phyloP scores from a whole-genome alignment of 2,329 filamentous ascomycete genomes.

The Pyricularia sp. region DNA sequence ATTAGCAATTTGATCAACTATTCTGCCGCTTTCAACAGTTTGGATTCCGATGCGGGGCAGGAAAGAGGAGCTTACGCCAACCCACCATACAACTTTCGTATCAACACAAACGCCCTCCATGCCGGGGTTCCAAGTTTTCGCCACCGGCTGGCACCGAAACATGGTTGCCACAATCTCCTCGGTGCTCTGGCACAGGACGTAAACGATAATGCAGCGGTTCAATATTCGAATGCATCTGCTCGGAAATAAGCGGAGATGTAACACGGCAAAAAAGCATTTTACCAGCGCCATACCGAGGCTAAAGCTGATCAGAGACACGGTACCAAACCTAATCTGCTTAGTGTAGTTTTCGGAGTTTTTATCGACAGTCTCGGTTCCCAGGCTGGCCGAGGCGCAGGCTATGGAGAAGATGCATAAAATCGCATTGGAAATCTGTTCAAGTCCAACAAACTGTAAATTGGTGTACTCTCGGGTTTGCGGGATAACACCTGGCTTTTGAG shows the following conservation, averaged over 20 bases:
- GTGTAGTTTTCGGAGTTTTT: background rate
- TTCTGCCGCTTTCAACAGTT: too few species aligned
- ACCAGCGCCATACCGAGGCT: constrained; percentile 5
- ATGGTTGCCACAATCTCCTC: constrained; percentile 5
- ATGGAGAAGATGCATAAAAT: background rate
- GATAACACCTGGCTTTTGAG: too few species aligned
- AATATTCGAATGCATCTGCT: constrained; percentile 1
- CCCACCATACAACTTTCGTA: constrained; percentile 5
- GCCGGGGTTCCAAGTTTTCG: constrained; percentile 3
- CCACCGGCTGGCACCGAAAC: constrained; percentile 7
- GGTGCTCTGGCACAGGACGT: constrained; percentile 5
- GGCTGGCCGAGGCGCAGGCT: background rate
- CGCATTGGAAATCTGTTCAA: background rate
- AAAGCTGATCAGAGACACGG: constrained; percentile 1
- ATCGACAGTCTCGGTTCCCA: background rate
- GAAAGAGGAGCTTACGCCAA: background rate
- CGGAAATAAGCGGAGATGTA: constrained; percentile 9
- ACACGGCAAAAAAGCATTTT: constrained; percentile 8
- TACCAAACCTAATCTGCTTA: background rate
- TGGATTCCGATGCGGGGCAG: too few species aligned
- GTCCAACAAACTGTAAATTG: too few species aligned
- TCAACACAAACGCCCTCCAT: constrained; percentile 3
- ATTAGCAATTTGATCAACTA: too few species aligned
- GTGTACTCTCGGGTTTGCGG: too few species aligned
- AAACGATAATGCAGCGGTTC: constrained; percentile 7